These are phyloP conservation scores for Kodamaea neixiangensis DNA, from an alignment of 805 yeast genomes.

Conservation along the genomic window DNA sequence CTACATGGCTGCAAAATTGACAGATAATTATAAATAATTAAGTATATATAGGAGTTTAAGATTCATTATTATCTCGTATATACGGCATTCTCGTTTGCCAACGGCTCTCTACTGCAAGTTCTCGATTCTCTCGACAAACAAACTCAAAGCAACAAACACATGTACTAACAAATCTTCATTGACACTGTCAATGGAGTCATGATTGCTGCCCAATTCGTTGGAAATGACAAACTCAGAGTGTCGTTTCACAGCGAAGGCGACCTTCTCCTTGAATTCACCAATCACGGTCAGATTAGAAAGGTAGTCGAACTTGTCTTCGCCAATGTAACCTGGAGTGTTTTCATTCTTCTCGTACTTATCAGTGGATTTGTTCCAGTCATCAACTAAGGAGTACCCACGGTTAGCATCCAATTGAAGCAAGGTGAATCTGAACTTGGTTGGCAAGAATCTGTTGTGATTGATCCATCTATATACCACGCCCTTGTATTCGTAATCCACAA, in stretches of 20 bases:
- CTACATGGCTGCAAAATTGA: background rate
- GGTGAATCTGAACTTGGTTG: slow-evolving; percentile 2
- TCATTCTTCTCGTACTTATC: slow-evolving; percentile 6
- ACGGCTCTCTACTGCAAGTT: background rate
- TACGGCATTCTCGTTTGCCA: too few relatives aligned
- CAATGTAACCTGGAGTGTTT: background rate
- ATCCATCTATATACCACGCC: slow-evolving; percentile 10
- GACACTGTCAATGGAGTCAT: background rate
- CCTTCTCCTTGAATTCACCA: slow-evolving; percentile 1
- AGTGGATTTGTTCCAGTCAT: slow-evolving; percentile 11
- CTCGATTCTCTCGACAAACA: background rate
- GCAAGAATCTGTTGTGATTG: slow-evolving; percentile 1
- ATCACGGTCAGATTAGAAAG: background rate
- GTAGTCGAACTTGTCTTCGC: background rate
- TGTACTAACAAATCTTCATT: background rate
- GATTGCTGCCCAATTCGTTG: background rate
- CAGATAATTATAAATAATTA: too few relatives aligned
- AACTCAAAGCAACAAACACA: background rate
- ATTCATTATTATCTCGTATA: too few relatives aligned
- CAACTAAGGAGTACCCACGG: slow-evolving; percentile 8
- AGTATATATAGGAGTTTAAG: too few relatives aligned
- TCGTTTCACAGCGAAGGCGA: background rate
- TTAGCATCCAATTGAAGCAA: background rate
- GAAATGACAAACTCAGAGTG: background rate
- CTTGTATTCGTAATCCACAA: slow-evolving; percentile 11